phyloP scores from a whole-genome alignment of 2,329 filamentous ascomycete species.

The Seiridium cupressi region DNA sequence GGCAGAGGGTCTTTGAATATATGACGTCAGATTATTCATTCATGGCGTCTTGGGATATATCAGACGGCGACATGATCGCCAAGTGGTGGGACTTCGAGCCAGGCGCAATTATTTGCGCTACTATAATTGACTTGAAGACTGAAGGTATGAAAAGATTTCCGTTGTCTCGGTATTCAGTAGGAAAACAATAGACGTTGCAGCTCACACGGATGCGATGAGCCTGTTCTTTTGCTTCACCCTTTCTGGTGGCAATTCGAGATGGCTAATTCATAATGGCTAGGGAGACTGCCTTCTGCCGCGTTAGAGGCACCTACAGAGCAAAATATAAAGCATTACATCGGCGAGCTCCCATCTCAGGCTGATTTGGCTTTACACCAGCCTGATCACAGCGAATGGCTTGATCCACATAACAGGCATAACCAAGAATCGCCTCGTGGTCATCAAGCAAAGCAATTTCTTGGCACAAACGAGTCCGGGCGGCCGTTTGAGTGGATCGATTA shows the following conservation, averaged over 20 bases:
- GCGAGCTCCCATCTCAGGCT: no score
- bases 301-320: background rate
- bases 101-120: background rate
- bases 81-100: conserved; percentile 1
- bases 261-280: background rate
- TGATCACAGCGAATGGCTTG: no score
- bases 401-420: background rate
- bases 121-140: background rate
- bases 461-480: background rate
- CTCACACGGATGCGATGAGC: background rate
- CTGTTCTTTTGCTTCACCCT: no score
- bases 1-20: background rate
- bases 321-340: no score
- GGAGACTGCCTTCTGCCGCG: background rate
- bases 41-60: background rate
- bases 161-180: background rate
- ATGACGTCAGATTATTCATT: background rate
- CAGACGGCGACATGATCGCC: background rate
- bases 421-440: background rate
- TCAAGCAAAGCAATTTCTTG: background rate
- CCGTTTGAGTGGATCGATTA: background rate
- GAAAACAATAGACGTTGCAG: background rate
- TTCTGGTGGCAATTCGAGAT: background rate
- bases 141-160: background rate
- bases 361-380: no score